Evolutionary conservation across 2,329 filamentous ascomycete genomes (phyloP).

Genomic region (Emmonsia crescens): DNA sequence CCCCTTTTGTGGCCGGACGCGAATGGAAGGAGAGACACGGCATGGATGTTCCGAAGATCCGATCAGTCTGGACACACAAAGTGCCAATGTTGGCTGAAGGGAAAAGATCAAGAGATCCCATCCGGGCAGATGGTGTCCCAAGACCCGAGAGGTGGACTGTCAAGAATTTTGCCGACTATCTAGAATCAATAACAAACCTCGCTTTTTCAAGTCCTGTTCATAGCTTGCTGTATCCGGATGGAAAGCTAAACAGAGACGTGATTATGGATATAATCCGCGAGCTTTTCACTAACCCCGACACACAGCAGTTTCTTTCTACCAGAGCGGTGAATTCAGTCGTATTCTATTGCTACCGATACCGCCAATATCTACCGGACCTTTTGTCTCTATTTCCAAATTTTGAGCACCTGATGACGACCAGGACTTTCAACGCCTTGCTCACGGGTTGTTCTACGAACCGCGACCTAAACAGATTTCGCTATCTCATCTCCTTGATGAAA

Average conservation of each 20-base stretch:
- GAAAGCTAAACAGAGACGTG: slow-evolving; percentile 10
- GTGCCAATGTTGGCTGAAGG: not conserved
- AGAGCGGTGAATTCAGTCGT: slow-evolving; percentile 33
- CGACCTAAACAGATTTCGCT: slow-evolving; percentile 30
- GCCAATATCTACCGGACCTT: slow-evolving; percentile 22
- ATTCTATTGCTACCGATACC: slow-evolving; percentile 24
- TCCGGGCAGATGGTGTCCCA: slow-evolving; percentile 5
- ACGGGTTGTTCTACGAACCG: slow-evolving; percentile 26
- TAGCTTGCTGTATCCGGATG: slow-evolving; percentile 11
- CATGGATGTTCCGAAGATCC: slow-evolving; percentile 19
- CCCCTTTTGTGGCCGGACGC: slow-evolving; percentile 14
- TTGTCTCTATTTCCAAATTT: slow-evolving; percentile 26
- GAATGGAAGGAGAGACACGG: slow-evolving; percentile 1
- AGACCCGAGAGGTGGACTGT: slow-evolving; percentile 20
- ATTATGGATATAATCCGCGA: slow-evolving; percentile 18
- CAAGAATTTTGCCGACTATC: slow-evolving; percentile 28
- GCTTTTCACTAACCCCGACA: slow-evolving; percentile 24
- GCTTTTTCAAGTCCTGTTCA: slow-evolving; percentile 13
- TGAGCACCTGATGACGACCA: slow-evolving; percentile 27
- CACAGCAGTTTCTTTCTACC: slow-evolving; percentile 26
- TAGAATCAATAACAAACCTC: slow-evolving; percentile 27
- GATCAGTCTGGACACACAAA: slow-evolving; percentile 20
- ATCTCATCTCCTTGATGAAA: slow-evolving; percentile 30
- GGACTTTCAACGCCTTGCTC: slow-evolving; percentile 38
- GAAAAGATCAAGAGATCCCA: not conserved